phyloP scores from a whole-genome alignment of 768 basidiomycete species.

The Dacryopinax spathularia region DNA sequence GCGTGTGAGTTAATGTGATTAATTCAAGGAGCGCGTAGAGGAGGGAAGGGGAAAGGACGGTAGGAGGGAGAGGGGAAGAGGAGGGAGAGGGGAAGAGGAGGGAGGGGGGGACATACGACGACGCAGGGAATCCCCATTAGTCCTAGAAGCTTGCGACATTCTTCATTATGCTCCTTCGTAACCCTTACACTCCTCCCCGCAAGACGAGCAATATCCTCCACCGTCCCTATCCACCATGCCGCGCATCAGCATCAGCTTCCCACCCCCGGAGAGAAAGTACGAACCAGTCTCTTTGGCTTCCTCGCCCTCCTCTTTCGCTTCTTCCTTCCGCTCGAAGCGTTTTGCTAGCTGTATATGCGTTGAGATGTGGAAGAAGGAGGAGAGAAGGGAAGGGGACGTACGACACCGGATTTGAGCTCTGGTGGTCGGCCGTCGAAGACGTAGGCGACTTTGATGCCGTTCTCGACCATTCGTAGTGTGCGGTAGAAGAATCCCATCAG shows the following conservation, averaged over 20 bases:
- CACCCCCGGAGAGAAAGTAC: constrained; percentile 10
- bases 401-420: constrained; percentile 91
- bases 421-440: constrained; percentile 99
- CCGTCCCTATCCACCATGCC: constrained; percentile 41
- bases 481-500: constrained; percentile 98
- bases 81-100: not conserved
- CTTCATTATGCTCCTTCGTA: constrained; percentile 90
- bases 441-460: constrained; percentile 95
- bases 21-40: not conserved
- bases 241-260: not conserved
- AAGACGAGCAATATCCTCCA: constrained; percentile 84
- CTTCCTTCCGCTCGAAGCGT: constrained; percentile 79
- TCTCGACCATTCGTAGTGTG: constrained; percentile 94
- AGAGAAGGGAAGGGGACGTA: constrained; percentile 32
- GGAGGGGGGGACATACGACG: constrained; percentile 40
- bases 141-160: constrained; percentile 69
- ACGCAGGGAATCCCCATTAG: constrained; percentile 98
- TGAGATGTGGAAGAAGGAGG: not conserved
- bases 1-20: constrained; percentile 3
- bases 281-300: constrained; percentile 88
- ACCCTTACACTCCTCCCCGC: constrained; percentile 86
- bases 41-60: not conserved
- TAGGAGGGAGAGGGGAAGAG: too few relatives aligned
- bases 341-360: constrained; percentile 59
- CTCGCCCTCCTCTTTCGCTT: constrained; percentile 87